Base-by-base conservation (phyloP, 176 grass and related monocot species). In the Eremochloa ophiuroides region DNA sequence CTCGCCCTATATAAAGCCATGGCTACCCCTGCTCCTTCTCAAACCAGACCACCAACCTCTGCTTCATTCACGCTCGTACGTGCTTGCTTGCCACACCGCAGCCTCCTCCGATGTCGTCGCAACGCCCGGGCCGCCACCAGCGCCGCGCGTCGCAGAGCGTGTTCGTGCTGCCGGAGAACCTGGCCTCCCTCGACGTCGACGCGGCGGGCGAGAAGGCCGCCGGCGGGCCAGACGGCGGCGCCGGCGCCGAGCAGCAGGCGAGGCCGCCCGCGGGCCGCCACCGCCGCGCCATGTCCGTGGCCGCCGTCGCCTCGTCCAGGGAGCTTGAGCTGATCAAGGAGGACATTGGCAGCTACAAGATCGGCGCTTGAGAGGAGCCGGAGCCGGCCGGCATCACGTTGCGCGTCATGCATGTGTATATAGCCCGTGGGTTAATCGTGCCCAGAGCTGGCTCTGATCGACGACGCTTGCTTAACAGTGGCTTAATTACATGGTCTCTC, bases 61-160 rank as follows among this genome's bases (percentile, higher is more conserved):
- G 62, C 76, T 66, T 30, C 60, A 18, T n/a, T n/a, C 35, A 56
- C 53, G n/a, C n/a, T n/a, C 53, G 3, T 25, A 56, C 27, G 1
- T 9, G 6, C 40, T 69, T 2, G n/a, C 39, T 20, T 23, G 25
- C 48, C 50, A n/a, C 65, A 7, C 15, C 15, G 23, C 53, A 22
- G 29, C 42, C 5, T 23, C 40, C 25, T 0, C 4, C 38, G 42
- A 88, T 85, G 86, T 85, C 86, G 88, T 96, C 93, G 59, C 85
- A 91, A 70, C 82, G 85, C 71, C 62, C 86, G 2, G 87, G 78
- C 20, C 85, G 90, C 1, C 93, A 96, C 85, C 93, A 88, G 80
- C 82, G 90, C n/a, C 70, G 93, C 79, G 85, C 88, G 62, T 96
- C 93, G 28, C 93, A 96, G 75, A 91, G 82, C 82, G 88, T 91